A percentile compares a stretch with the other conserved stretches of the same genome.
Evolutionary conservation across 179 eudicot genomes (phyloP).

Genomic region (Vitellaria paradoxa): DNA sequence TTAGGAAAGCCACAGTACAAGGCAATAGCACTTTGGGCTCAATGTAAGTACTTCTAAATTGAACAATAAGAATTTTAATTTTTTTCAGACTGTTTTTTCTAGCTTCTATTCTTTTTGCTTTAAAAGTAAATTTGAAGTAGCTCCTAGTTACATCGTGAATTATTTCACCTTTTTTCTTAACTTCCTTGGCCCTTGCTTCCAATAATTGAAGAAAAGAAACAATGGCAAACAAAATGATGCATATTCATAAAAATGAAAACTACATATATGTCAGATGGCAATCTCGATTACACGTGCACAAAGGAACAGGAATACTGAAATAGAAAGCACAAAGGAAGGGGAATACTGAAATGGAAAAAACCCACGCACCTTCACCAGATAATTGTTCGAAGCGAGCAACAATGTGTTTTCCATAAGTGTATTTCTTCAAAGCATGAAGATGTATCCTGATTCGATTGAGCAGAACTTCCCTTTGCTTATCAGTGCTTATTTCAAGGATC

Average conservation of each 20-base stretch:
- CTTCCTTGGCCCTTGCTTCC: not conserved
- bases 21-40: not conserved
- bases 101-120: not conserved
- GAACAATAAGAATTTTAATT: not conserved
- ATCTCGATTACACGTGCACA: not conserved
- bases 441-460: conserved; percentile 63
- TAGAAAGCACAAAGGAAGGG: not conserved
- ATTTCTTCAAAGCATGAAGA: conserved; percentile 77
- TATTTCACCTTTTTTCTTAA: not conserved
- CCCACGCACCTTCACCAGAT: conserved; percentile 40
- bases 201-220: not conserved
- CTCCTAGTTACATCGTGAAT: not conserved
- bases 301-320: not conserved
- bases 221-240: no score
- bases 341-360: conserved; percentile 1
- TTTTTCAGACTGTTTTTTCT: not conserved
- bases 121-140: not conserved
- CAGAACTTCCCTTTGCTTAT: conserved; percentile 57
- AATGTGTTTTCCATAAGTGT: conserved; percentile 92
- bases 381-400: conserved; percentile 69
- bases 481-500: conserved; percentile 13
- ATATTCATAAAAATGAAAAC: not conserved
- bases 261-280: no score
- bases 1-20: not conserved
- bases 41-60: not conserved